Conservation (phyloP, 2,329 filamentous ascomycete species). For the Trichoderma hamatum region DNA sequence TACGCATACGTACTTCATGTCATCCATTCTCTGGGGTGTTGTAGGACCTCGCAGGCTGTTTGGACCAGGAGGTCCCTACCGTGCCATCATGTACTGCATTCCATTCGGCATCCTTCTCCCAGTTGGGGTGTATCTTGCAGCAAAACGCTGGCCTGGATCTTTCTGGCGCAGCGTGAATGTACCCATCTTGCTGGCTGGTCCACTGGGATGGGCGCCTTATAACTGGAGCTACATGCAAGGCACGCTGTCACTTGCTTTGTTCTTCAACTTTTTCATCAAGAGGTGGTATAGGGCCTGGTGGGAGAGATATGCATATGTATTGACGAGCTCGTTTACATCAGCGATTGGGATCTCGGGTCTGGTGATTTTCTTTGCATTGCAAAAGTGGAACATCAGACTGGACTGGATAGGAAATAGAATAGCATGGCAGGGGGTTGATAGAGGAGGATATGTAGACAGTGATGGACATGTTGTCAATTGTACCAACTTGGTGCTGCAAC, state of each 20-base stretch:
- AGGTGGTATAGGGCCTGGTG: conserved; percentile 34
- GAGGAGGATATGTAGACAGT: conserved; percentile 27
- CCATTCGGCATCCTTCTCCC: conserved; percentile 31
- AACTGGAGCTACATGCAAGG: conserved; percentile 37
- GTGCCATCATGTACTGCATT: conserved; percentile 30
- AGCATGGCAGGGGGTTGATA: conserved; percentile 32
- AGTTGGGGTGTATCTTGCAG: conserved; percentile 28
- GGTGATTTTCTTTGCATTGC: conserved; percentile 36
- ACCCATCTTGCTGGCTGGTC: conserved; percentile 33
- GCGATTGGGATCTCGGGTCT: conserved; percentile 36
- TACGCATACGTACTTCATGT: conserved; percentile 59
- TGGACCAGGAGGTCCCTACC: conserved; percentile 30
- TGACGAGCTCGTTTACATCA: conserved; percentile 35
- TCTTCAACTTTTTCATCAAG: conserved; percentile 37
- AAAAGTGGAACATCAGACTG: conserved; percentile 29
- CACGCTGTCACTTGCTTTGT: conserved; percentile 30
- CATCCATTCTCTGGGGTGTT: conserved; percentile 67
- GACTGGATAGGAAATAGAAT: conserved; percentile 35
- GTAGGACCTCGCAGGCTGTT: conserved; percentile 70
- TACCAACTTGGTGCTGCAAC: conserved; percentile 30
- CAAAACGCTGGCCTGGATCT: conserved; percentile 31
- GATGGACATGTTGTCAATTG: conserved; percentile 29
- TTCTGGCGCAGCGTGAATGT: conserved; percentile 34
- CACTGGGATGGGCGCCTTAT: conserved; percentile 35
- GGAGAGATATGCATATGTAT: conserved; percentile 37